phyloP scores from a whole-genome alignment of 2,329 filamentous ascomycete species.

The Tolypocladium cylindrosporum region DNA sequence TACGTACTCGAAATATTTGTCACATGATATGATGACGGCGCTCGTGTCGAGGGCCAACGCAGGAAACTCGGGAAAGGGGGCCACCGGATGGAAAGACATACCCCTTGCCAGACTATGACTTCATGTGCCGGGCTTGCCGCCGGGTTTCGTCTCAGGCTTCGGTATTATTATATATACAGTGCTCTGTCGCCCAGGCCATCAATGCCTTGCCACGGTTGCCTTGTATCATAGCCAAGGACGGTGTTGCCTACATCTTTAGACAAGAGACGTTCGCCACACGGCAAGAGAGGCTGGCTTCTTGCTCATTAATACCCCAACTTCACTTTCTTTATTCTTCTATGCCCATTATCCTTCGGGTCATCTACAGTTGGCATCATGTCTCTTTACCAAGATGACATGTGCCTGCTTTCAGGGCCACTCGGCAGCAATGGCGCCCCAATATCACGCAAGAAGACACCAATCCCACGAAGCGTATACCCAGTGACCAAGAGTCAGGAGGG shows the following conservation, averaged over 20 bases:
- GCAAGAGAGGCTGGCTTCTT: background rate
- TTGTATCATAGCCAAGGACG: background rate
- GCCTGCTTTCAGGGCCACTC: background rate
- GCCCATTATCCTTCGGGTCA: background rate
- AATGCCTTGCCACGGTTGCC: background rate
- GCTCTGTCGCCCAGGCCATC: background rate
- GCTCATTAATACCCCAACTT: background rate
- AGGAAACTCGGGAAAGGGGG: too few species aligned
- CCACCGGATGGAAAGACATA: too few species aligned
- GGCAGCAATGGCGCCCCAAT: background rate
- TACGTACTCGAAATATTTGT: too few species aligned
- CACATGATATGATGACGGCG: too few species aligned
- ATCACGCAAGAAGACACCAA: background rate
- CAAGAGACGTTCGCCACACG: background rate
- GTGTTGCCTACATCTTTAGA: background rate
- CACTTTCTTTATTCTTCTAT: background rate
- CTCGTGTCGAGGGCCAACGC: too few species aligned
- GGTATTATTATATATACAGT: background rate
- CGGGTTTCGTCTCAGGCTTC: background rate
- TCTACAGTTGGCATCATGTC: background rate
- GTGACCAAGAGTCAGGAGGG: conserved; percentile 6
- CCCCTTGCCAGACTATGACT: background rate
- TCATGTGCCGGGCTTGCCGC: background rate
- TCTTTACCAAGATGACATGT: background rate
- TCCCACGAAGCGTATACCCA: background rate